Base-by-base conservation (phyloP, 2,329 filamentous ascomycete genomes). In the Chaetothyriales sp. region DNA sequence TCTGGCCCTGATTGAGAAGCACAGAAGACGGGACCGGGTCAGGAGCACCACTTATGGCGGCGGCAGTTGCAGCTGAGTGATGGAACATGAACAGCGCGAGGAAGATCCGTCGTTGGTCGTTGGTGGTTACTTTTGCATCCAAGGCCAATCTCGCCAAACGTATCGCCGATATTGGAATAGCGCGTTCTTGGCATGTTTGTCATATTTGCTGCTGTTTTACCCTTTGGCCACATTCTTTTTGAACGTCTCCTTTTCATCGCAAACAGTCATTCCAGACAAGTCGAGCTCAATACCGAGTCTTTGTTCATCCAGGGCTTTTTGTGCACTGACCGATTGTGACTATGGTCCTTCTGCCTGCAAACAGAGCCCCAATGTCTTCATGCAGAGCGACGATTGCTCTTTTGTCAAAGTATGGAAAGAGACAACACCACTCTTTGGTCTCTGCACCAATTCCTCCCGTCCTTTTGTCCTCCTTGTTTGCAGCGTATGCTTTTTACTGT, bases 1-100 rank as follows among this genome's bases (percentile, higher is more conserved):
- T 19, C 18, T 51, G n/a, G 49, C 44, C 12, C 39, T 51, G 32
- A 22, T 51, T 5, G 49, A 51, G 49, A 51, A 43, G 49, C 47
- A 46, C 26, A 42, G 49, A 22, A 36, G 49, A 25, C 18, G 49
- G 28, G 32, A 12, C 7, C 44, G 49, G 28, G 43, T 26, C 7
- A 46, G 49, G 19, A 46, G 48, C 8, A 46, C 8, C 28, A 45
- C 22, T 6, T 25, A 7, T 46, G 9, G 9, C 8, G 49, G 19
- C n/a, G 43, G 19, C 22, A 10, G 22, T 26, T 15, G 43, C 43
- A 26, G n/a, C 18, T 39, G 12, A 39, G 2, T 39, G 12, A 39
- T 39, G 32, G 32, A 15, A 1, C 12, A 5, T 5, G 32, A 9
- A 5, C 28, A 15, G 2, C 15, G 10, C 12, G 10, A 39, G 15